Percentiles rank a stretch among this genome's conserved stretches.
phyloP scores from a whole-genome alignment of 2,329 filamentous ascomycete genomes.

The Xylaria sp. region DNA sequence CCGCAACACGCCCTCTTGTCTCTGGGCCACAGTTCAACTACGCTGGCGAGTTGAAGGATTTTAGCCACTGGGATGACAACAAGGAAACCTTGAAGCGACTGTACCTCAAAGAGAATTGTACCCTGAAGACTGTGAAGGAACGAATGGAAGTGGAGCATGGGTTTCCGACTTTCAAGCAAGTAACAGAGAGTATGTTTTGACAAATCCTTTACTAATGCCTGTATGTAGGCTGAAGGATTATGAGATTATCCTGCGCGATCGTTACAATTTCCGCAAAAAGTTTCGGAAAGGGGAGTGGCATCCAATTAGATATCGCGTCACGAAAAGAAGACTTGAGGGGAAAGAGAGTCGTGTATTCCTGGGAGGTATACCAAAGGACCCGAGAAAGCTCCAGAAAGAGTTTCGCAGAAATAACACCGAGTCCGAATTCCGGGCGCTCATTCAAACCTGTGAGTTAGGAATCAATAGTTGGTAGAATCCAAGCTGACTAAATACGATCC shows the following conservation, averaged over 20 bases:
- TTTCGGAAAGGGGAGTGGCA: background rate
- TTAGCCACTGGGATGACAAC: background rate
- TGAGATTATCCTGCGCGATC: constrained; percentile 1
- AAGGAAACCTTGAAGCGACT: constrained; percentile 4
- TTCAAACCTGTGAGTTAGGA: background rate
- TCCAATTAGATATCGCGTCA: constrained; percentile 4
- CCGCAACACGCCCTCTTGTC: background rate
- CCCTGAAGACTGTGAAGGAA: constrained; percentile 1
- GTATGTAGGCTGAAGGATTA: background rate
- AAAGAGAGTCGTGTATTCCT: background rate
- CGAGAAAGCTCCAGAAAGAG: constrained; percentile 6
- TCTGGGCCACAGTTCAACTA: background rate
- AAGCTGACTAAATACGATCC: background rate
- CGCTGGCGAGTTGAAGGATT: constrained; percentile 3
- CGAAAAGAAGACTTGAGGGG: background rate
- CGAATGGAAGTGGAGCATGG: background rate
- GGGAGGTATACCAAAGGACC: background rate
- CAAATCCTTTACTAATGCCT: background rate
- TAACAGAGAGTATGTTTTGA: background rate
- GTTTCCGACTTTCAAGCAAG: background rate
- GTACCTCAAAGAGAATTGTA: background rate
- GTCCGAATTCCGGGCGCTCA: background rate
- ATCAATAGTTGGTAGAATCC: background rate
- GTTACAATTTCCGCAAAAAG: background rate
- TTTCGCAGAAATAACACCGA: background rate